These are phyloP conservation scores for Blastocystis sp. DNA, from an alignment of 352 stramenopile species.

Conservation along the genomic window DNA sequence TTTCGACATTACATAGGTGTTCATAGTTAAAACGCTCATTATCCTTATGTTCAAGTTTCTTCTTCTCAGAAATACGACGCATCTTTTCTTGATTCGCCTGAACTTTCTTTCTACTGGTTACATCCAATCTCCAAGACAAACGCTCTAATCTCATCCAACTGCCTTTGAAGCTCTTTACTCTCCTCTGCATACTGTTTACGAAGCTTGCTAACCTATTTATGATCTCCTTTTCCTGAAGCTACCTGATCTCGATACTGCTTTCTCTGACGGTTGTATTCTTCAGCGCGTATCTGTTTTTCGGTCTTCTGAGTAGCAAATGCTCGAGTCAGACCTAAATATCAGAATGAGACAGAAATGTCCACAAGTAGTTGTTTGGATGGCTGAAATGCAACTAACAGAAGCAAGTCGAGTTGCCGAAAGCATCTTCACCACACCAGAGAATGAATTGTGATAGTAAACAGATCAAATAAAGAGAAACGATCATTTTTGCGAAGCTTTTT, in stretches of 20 bases:
- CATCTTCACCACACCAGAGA: not conserved
- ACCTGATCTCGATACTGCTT: slow-evolving; percentile 5
- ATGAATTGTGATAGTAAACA: not conserved
- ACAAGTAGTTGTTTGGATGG: not conserved
- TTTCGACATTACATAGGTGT: slow-evolving; percentile 45
- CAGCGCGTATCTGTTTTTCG: not conserved
- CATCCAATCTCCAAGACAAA: not conserved
- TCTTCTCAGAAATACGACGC: not conserved
- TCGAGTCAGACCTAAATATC: not conserved
- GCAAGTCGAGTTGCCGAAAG: not conserved
- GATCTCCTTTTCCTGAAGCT: not conserved
- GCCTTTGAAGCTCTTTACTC: not conserved
- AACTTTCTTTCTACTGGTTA: slow-evolving; percentile 29
- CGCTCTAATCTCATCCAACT: slow-evolving; percentile 24
- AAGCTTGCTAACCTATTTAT: slow-evolving; percentile 24
- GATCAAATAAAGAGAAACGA: slow-evolving; percentile 31
- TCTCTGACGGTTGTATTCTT: not conserved
- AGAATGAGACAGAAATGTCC: not conserved
- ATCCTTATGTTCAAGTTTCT: not conserved
- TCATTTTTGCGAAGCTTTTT: not conserved
- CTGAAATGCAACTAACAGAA: not conserved
- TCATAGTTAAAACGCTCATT: slow-evolving; percentile 32
- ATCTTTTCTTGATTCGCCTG: slow-evolving; percentile 33
- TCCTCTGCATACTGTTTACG: slow-evolving; percentile 46
- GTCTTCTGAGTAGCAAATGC: not conserved